Base-by-base conservation (phyloP, 2,329 filamentous ascomycete species). In the Pseudogymnoascus sp. region DNA sequence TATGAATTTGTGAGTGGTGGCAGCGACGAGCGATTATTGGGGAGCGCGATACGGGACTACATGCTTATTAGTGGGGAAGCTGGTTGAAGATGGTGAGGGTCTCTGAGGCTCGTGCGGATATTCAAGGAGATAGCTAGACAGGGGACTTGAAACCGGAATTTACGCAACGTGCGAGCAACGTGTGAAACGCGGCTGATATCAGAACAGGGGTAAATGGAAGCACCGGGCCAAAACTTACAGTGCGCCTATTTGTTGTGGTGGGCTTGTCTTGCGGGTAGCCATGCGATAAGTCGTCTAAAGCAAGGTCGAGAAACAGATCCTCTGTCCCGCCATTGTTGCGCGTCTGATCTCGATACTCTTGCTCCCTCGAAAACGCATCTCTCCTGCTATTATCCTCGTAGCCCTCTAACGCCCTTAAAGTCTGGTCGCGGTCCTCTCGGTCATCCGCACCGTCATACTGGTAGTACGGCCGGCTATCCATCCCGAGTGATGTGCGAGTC, bases 281-380 rank as follows among this genome's bases (percentile, higher is more conserved):
- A 4, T 50, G 44, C 24, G 44, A 50, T 50, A 65, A 63, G 35
- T 71, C 63, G 60, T 70, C 66, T 60, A 65, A 37, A 40, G 68
- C 70, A 37, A 71, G 66, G 60, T 69, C 67, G 58, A 71, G 62
- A 64, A 71, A 71, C 47, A 71, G 61, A 62, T 71, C 69, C 58
- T 67, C 67, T 24, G 58, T 60, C 39, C 29, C 21, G 29, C 13
- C 47, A 61, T 54, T 37, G 40, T 35, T 33, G 44, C 50, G 59
- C 21, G 31, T 59, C 33, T 33, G 29, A 29, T 59, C 60, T 1
- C 41, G 40, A 21, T 61, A 54, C 37, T 57, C 41, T 41, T 61
- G 44, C 36, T 36, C 35, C 36, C 60, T 57, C 17, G 60, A 36
- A 40, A 26, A 44, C 13, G 37, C 15, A 10, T 39, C 35, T 21